These are phyloP conservation scores for Atkinsonella hypoxylon DNA, from an alignment of 2,329 filamentous ascomycete genomes.

Conservation along the genomic window DNA sequence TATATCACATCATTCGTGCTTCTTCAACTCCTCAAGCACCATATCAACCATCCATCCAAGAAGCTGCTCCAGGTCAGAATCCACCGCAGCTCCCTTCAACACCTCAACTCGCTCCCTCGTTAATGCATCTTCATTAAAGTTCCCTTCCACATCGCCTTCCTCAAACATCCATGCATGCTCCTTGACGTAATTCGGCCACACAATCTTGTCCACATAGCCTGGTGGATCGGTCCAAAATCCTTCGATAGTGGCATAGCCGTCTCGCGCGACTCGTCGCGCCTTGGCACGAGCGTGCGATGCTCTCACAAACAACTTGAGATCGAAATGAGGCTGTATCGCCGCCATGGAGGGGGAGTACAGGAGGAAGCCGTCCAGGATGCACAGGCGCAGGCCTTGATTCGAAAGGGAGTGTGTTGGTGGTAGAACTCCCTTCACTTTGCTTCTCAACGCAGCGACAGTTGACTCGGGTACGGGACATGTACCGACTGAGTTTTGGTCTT, in stretches of 20 bases:
- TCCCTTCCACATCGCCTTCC: conserved; percentile 51
- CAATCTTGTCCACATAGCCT: conserved; percentile 84
- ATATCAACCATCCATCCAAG: conserved; percentile 58
- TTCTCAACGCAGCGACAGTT: conserved; percentile 33
- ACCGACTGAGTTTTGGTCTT: conserved; percentile 52
- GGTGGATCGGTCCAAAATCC: conserved; percentile 95
- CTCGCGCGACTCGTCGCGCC: conserved; percentile 52
- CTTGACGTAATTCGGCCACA: conserved; percentile 88
- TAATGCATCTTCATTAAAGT: conserved; percentile 35
- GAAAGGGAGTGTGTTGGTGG: conserved; percentile 28
- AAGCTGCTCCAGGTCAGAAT: conserved; percentile 48
- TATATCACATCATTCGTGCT: conserved; percentile 4
- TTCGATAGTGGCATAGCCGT: conserved; percentile 69
- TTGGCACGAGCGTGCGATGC: conserved; percentile 55
- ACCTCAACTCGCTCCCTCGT: conserved; percentile 33
- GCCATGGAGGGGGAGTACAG: conserved; percentile 53
- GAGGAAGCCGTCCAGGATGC: conserved; percentile 79
- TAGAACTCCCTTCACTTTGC: conserved; percentile 36
- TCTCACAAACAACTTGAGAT: conserved; percentile 68
- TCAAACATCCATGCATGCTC: conserved; percentile 75
- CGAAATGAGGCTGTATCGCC: conserved; percentile 48
- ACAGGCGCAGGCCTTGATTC: conserved; percentile 34
- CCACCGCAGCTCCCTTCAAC: conserved; percentile 31
- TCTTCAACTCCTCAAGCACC: conserved; percentile 38
- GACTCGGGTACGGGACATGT: conserved; percentile 37